phyloP scores from a whole-genome alignment of 495 filamentous ascomycete genomes.

The Wilcoxina mikolae region DNA sequence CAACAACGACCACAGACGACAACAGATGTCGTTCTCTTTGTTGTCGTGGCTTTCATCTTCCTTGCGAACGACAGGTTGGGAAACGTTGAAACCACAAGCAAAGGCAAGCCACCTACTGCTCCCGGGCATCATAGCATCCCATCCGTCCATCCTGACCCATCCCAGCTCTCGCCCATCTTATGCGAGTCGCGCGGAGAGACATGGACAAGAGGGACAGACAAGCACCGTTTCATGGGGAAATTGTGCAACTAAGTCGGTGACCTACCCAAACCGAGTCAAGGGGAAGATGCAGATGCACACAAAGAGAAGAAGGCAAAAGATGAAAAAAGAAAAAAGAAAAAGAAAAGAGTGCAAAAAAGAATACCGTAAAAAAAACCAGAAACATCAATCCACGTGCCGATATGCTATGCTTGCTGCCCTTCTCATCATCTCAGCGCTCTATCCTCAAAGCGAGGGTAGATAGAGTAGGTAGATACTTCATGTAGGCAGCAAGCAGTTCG shows the following conservation, averaged over 20 bases:
- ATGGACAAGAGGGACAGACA: not conserved
- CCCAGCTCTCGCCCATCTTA: not conserved
- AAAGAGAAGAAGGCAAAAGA: not conserved
- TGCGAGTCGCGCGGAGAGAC: slow-evolving; percentile 1
- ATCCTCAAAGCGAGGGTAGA: not conserved
- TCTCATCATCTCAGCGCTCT: not conserved
- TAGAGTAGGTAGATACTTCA: not conserved
- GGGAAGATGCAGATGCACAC: not conserved
- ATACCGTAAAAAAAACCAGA: not conserved
- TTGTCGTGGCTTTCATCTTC: slow-evolving; percentile 2
- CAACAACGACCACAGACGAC: not conserved
- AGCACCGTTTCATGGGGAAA: not conserved
- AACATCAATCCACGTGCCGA: not conserved
- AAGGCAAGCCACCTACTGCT: not conserved
- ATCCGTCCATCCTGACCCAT: slow-evolving; percentile 1
- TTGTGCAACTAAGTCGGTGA: not conserved
- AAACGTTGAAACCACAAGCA: slow-evolving; percentile 1
- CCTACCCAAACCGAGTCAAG: slow-evolving; percentile 1
- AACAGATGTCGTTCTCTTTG: not conserved
- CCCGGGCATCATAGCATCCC: slow-evolving; percentile 4
- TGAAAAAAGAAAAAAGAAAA: not conserved
- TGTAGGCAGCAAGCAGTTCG: not conserved
- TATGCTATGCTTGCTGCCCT: not conserved
- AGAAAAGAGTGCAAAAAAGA: not conserved
- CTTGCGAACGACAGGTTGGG: not conserved